Base-by-base conservation (phyloP, 129 eudicot genomes). In the Helichrysum umbraculigerum region DNA sequence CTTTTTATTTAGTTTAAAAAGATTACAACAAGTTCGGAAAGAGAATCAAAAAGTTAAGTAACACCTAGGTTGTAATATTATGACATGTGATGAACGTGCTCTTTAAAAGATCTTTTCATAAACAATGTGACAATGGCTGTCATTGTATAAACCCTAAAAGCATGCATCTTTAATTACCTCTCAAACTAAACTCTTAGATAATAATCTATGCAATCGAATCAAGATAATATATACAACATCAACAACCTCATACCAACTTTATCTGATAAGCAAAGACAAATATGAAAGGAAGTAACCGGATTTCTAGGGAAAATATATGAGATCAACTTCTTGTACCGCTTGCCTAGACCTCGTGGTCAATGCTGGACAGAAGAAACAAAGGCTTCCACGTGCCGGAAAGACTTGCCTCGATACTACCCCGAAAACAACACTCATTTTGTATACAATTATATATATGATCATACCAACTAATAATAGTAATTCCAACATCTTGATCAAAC, bases 241-340 rank as follows among this genome's bases (percentile, higher is more conserved):
- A 73, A 47, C 71, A 30, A 81, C 70, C 11, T 4, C 50, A 51
- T 29, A 52, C 25, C 62, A 34, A 34, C 47, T 20, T n/a, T 22
- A 69, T 75, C 37, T 54, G 41, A 8, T 64, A 50, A n/a, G 11
- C 21, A 41, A 8, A 57, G 14, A 64, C 28, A 81, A 22, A 3
- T 33, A 19, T 29, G 28, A 59, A 61, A 66, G 62, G 73, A 39
- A 85, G 96, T 84, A 44, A 94, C 99, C 92, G 85, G 90, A 54
- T 87, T 73, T 30, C 73, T 82, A 9, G 99, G 97, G 51, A 94
- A 94, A 72, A 91, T 94, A 79, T 94, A 97, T 2, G 96, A 83
- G 71, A 94, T 89, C 81, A 94, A 80, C 85, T 91, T 89, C 90
- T 94, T 94, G 88, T 94, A 94, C 89, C 99, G 84, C 89, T 94